Percentiles rank a stretch among this genome's conserved stretches.
phyloP scores from a whole-genome alignment of 352 stramenopile genomes.

The Phytopythium helicoides region DNA sequence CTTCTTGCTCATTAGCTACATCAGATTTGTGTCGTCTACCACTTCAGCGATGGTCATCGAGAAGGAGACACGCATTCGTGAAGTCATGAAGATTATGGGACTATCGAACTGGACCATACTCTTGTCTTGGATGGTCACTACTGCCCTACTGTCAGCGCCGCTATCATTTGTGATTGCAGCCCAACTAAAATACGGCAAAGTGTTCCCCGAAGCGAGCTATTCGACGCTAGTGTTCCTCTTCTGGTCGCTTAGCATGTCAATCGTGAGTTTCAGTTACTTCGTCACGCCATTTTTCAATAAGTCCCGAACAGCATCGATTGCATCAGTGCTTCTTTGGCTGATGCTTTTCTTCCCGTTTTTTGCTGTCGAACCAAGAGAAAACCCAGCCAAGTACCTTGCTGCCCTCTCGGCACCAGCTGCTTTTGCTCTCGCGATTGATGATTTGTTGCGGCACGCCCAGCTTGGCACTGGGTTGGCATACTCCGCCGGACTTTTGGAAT shows the following conservation, averaged over 20 bases:
- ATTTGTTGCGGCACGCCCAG: conserved; percentile 54
- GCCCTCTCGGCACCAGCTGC: conserved; percentile 60
- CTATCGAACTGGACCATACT: conserved; percentile 60
- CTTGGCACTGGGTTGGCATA: conserved; percentile 62
- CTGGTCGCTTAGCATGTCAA: conserved; percentile 53
- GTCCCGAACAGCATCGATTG: conserved; percentile 53
- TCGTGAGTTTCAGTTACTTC: conserved; percentile 63
- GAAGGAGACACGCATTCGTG: conserved; percentile 73
- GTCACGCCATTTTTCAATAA: conserved; percentile 73
- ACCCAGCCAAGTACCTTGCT: conserved; percentile 42
- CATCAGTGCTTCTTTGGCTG: conserved; percentile 68
- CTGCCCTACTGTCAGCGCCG: conserved; percentile 40
- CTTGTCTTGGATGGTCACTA: conserved; percentile 61
- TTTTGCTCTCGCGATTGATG: conserved; percentile 64
- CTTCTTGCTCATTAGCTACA: conserved; percentile 54
- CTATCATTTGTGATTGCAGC: conserved; percentile 44
- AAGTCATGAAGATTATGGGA: conserved; percentile 87
- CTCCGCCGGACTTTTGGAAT: conserved; percentile 35
- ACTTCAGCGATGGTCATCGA: conserved; percentile 76
- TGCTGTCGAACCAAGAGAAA: conserved; percentile 46
- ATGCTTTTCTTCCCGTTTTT: conserved; percentile 77
- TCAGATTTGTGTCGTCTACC: conserved; percentile 57
- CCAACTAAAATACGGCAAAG: conserved; percentile 60
- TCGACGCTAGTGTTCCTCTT: conserved; percentile 69
- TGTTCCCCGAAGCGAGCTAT: conserved; percentile 60